These are phyloP conservation scores for Licmophora abbreviata DNA, from an alignment of 108 stramenopile species.

Conservation along the genomic window DNA sequence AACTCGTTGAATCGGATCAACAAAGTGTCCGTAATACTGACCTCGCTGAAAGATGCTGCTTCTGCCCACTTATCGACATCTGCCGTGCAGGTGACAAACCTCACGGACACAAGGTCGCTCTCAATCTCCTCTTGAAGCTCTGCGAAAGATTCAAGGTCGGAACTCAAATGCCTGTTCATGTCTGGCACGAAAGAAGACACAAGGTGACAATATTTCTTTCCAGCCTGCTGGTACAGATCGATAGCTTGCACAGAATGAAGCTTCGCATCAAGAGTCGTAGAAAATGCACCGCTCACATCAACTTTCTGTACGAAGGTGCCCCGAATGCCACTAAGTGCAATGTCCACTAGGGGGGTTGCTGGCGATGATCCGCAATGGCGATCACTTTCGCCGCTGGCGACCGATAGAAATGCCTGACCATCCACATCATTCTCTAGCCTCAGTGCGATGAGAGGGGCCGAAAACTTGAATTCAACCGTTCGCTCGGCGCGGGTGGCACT, in stretches of 20 bases:
- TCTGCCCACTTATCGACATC: too few relatives aligned
- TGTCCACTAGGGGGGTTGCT: conserved; percentile 29
- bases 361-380: neutral
- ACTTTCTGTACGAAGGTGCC: conserved; percentile 21
- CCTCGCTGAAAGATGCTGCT: too few relatives aligned
- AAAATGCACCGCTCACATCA: conserved; percentile 5
- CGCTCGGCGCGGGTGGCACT: neutral
- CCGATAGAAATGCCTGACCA: neutral
- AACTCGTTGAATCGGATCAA: conserved; percentile 50
- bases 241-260: conserved; percentile 36
- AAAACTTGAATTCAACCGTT: conserved; percentile 37
- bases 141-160: conserved; percentile 3
- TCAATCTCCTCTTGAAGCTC: neutral
- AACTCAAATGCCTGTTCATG: neutral
- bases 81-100: conserved; percentile 23
- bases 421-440: conserved; percentile 43
- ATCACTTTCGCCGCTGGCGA: neutral
- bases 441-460: conserved; percentile 44
- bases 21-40: conserved; percentile 7
- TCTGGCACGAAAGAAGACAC: conserved; percentile 43
- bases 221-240: conserved; percentile 43
- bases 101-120: conserved; percentile 35
- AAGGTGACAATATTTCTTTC: conserved; percentile 31
- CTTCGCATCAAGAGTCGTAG: conserved; percentile 29
- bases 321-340: conserved; percentile 44